Base-by-base conservation (phyloP, 2,329 filamentous ascomycete genomes). In the Hypoxylon sp. region DNA sequence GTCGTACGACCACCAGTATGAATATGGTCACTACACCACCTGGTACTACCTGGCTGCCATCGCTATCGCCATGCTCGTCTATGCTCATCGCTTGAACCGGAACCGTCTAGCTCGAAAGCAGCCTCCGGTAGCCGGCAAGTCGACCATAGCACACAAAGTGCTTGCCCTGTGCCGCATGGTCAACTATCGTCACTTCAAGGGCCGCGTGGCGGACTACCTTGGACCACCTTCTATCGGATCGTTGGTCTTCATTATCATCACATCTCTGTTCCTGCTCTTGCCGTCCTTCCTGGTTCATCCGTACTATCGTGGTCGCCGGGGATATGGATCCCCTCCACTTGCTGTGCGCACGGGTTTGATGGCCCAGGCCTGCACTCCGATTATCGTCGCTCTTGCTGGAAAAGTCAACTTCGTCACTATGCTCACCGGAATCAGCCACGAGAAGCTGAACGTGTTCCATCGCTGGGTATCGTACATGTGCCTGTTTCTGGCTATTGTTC, bases 361-460 rank as follows among this genome's bases (percentile, higher is more conserved):
- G 60, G 40, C 60, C 1, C 60, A 63, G 46, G 60, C 60, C 17
- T 41, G 60, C 6, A 63, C 60, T 23, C 60, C 60, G 26, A 63
- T 63, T 20, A 63, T 63, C 10, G 46, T 63, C 13, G 60, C 60
- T 13, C 56, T 63, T 45, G 60, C 60, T 8, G 56, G 56, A n/a
- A 63, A 63, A 47, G 60, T 63, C 53, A 63, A 63, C 35, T 63
- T 63, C 27, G 47, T 63, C 48, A 60, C 60, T 8, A 60, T 60
- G 42, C 48, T 63, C n/a, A 63, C 60, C 3, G 60, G 60, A 0
- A 63, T 63, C n/a, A 63, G 60, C 43, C 60, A 63, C 15, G 60
- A 63, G 42, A 63, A 63, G 49, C 27, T 63, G 26, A 63, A 63
- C 21, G 33, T 63, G 6, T 60, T 63, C 37, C 60, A 63, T 27